These are phyloP conservation scores for Turnera subulata DNA, from an alignment of 345 rosid species.

Conservation along the genomic window DNA sequence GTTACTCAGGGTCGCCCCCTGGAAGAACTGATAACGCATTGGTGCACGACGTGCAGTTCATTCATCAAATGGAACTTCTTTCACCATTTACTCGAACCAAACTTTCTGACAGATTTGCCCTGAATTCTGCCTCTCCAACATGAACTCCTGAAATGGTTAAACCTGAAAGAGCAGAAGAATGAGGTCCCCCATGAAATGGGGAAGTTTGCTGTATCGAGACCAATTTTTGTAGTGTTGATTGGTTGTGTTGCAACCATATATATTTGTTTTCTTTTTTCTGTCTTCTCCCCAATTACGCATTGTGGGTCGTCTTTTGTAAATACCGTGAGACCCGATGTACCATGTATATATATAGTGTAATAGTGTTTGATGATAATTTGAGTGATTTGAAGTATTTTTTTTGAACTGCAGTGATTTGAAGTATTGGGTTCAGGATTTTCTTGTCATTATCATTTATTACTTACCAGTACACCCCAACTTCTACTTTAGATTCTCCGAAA, in stretches of 20 bases:
- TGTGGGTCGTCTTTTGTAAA: slow-evolving; percentile 6
- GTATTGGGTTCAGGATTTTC: neutral
- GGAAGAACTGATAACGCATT: slow-evolving; percentile 69
- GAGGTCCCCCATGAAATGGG: too few relatives aligned
- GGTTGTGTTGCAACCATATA: too few relatives aligned
- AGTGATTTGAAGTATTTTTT: neutral
- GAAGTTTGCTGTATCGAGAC: too few relatives aligned
- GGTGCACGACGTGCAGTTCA: slow-evolving; percentile 59
- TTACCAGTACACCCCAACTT: too few relatives aligned
- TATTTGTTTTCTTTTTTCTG: neutral
- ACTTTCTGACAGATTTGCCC: slow-evolving; percentile 38
- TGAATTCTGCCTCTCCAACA: slow-evolving; percentile 33
- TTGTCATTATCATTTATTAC: too few relatives aligned
- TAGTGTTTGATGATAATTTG: neutral
- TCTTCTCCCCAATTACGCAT: neutral
- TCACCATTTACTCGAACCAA: slow-evolving; percentile 54
- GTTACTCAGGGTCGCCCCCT: slow-evolving; percentile 75
- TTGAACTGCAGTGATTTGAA: neutral
- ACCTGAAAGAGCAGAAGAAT: too few relatives aligned
- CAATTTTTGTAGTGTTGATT: neutral
- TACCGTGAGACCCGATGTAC: slow-evolving; percentile 3
- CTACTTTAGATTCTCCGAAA: too few relatives aligned
- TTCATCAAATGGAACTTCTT: slow-evolving; percentile 61
- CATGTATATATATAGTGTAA: slow-evolving; percentile 4
- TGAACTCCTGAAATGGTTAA: slow-evolving; percentile 4